Conservation (phyloP, 106 monocot species). For the Dendrobium nobile region DNA sequence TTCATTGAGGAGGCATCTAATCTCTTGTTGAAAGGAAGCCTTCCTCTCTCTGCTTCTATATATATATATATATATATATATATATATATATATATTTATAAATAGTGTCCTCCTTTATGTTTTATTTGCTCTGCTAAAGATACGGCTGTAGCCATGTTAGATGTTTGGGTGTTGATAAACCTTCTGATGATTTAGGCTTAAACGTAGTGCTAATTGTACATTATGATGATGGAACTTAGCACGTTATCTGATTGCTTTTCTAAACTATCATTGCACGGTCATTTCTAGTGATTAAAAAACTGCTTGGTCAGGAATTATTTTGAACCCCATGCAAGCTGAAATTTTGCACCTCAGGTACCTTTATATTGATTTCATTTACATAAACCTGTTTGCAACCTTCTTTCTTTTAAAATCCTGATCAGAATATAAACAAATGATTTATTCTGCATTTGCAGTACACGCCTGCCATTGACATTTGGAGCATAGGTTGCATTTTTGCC, state of each 20-base stretch:
- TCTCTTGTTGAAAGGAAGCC: too few species aligned
- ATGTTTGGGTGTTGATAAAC: too few species aligned
- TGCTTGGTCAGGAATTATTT: conserved; percentile 43
- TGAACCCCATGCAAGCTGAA: conserved; percentile 33
- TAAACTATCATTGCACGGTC: background rate
- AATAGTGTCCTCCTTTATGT: too few species aligned
- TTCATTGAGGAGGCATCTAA: too few species aligned
- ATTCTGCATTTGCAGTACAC: conserved; percentile 62
- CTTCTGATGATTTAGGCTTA: background rate
- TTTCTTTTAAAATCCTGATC: too few species aligned
- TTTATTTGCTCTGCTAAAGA: too few species aligned
- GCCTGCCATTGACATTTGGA: conserved; percentile 93
- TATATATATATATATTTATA: too few species aligned
- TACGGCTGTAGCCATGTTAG: too few species aligned
- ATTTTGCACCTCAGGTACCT: conserved; percentile 16
- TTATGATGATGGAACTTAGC: background rate
- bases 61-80: too few species aligned
- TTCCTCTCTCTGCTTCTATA: too few species aligned
- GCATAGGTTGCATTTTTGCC: conserved; percentile 98
- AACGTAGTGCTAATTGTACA: background rate
- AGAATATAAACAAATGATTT: background rate
- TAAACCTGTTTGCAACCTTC: background rate
- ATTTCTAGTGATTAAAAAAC: conserved; percentile 28
- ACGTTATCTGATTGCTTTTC: background rate
- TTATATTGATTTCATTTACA: background rate